These are phyloP conservation scores for Syncephalis fuscata DNA, from an alignment of 371 early-diverging fungal genomes.

Conservation along the genomic window DNA sequence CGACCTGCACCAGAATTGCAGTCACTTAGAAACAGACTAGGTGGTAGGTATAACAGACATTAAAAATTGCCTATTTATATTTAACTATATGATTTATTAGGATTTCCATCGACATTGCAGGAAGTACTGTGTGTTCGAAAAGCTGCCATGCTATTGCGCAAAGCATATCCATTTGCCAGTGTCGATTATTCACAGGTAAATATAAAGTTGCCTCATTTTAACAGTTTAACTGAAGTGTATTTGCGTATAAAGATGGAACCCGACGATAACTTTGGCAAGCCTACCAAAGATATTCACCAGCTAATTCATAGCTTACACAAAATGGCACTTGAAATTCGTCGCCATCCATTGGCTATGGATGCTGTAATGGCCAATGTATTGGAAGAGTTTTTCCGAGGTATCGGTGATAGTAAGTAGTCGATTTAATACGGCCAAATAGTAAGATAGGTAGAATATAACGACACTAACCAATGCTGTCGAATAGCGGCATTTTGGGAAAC, in stretches of 20 bases:
- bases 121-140: not conserved
- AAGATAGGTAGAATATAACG: too few relatives aligned
- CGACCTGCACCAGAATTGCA: not conserved
- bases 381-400: not conserved
- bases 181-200: not conserved
- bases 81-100: not conserved
- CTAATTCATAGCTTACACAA: too few relatives aligned
- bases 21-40: not conserved
- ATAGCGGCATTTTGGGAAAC: constrained; percentile 4
- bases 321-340: too few relatives aligned
- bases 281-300: too few relatives aligned
- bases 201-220: too few relatives aligned
- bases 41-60: not conserved
- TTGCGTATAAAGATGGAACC: too few relatives aligned
- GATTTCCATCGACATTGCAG: not conserved
- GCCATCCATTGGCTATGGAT: too few relatives aligned
- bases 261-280: too few relatives aligned
- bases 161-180: not conserved
- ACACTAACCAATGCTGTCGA: not conserved
- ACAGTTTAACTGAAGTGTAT: too few relatives aligned
- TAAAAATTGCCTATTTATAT: not conserved
- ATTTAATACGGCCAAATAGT: too few relatives aligned
- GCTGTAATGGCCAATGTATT: not conserved
- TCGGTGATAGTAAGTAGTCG: not conserved
- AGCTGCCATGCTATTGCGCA: not conserved